phyloP scores from a whole-genome alignment of 345 rosid genomes.

The Noccaea bulbosa region DNA sequence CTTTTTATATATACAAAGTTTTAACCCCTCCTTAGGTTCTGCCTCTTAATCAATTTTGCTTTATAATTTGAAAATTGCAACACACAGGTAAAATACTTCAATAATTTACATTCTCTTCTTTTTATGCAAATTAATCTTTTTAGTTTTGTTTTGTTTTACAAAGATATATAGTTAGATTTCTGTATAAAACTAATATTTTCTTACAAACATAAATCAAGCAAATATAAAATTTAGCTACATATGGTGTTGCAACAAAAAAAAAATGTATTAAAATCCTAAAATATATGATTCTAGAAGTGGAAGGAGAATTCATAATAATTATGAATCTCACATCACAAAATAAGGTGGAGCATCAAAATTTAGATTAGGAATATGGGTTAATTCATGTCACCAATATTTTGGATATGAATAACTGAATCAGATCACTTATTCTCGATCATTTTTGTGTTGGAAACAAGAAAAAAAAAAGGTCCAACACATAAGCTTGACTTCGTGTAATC shows the following conservation, averaged over 20 bases:
- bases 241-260: neutral
- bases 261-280: neutral
- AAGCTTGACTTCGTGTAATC: conserved; percentile 10
- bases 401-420: too few species aligned
- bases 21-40: neutral
- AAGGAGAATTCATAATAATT: neutral
- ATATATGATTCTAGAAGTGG: neutral
- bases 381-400: too few species aligned
- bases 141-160: neutral
- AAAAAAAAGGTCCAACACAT: neutral
- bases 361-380: too few species aligned
- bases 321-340: too few species aligned
- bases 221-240: too few species aligned
- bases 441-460: too few species aligned
- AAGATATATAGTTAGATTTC: neutral
- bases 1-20: neutral
- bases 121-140: neutral
- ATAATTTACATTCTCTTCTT: neutral
- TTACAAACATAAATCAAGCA: too few species aligned
- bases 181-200: neutral
- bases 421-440: too few species aligned
- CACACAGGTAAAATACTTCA: neutral
- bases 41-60: neutral
- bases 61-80: neutral
- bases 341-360: too few species aligned